Evolutionary conservation across 164 flowering plant genomes (phyloP).

Genomic region (Chimonanthus praecox): DNA sequence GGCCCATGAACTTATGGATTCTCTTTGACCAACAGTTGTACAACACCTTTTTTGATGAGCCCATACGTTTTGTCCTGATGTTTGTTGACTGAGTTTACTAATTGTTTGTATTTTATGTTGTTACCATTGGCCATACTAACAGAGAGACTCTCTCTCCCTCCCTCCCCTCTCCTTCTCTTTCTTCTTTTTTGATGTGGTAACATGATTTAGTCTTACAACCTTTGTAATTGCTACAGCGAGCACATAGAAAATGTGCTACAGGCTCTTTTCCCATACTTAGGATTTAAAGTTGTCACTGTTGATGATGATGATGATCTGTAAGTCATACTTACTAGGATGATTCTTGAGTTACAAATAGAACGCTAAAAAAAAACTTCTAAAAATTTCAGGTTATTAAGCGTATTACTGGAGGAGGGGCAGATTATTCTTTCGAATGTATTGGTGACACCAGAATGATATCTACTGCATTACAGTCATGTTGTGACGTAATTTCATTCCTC

Average conservation of each 20-base stretch:
- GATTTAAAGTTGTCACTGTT: not conserved
- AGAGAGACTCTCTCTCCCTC: too few species aligned
- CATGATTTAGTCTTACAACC: too few species aligned
- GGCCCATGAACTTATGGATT: not conserved
- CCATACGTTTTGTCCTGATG: not conserved
- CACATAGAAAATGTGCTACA: too few species aligned
- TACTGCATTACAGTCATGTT: constrained; percentile 88
- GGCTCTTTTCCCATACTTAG: not conserved
- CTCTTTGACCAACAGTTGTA: not conserved
- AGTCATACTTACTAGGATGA: not conserved
- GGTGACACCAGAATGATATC: constrained; percentile 78
- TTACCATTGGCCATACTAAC: not conserved
- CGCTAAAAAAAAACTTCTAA: not conserved
- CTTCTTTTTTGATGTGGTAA: too few species aligned
- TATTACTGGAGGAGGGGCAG: constrained; percentile 87
- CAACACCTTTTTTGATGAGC: not conserved
- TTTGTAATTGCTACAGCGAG: too few species aligned
- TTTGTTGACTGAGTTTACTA: not conserved
- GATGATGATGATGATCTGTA: not conserved
- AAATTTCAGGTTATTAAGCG: constrained; percentile 65
- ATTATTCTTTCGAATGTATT: constrained; percentile 86
- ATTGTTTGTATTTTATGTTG: not conserved
- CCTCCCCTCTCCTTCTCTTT: too few species aligned
- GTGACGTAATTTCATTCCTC: constrained; percentile 46
- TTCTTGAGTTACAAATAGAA: not conserved